Base-by-base conservation (phyloP, 495 filamentous ascomycete species). In the Rostrohypoxylon terebratum region DNA sequence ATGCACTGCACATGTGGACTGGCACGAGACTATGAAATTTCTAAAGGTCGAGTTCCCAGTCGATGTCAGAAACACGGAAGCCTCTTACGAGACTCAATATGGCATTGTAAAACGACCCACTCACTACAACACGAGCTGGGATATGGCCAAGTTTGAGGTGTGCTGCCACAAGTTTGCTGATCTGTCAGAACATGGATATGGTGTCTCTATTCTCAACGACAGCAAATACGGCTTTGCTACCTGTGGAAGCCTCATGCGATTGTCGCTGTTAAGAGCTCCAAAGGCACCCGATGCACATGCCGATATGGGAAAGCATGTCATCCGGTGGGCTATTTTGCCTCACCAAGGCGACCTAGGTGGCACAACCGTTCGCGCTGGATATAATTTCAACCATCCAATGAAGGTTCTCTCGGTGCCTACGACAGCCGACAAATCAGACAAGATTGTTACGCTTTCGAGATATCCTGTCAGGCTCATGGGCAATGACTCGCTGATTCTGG, bases 91-190 rank as follows among this genome's bases (percentile, higher is more conserved):
- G 77, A 97, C 94, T 25, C 93, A 97, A 77, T 99, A 93, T 73
- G 96, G 96, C 70, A 88, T 97, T 63, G 87, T 96, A 68, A 86
- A 86, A 68, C 89, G 96, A 44, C 94, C 96, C 8, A 99, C 96
- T 0, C 96, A 97, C 82, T 97, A 96, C 84, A 97, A 97, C 81
- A 97, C 94, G 18, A 91, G 88, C 78, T 99, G 96, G 96, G 96
- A 99, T 73, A 97, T 97, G 95, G 96, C 96, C 74, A 97, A 97
- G 76, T 99, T 99, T 74, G 96, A 99, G 83, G 96, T 99, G 47
- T 97, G 94, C 87, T 94, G 92, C 80, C 96, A 99, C 83, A 95
- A 93, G 79, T 99, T 92, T 85, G 96, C 96, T n/a, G 96, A 98
- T 79, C 85, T 99, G 59, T 97, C 93, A 4, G 96, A 99, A 78